Evolutionary conservation across 169 alveolate species (phyloP).

Genomic region (Cryptosporidium viatorum): DNA sequence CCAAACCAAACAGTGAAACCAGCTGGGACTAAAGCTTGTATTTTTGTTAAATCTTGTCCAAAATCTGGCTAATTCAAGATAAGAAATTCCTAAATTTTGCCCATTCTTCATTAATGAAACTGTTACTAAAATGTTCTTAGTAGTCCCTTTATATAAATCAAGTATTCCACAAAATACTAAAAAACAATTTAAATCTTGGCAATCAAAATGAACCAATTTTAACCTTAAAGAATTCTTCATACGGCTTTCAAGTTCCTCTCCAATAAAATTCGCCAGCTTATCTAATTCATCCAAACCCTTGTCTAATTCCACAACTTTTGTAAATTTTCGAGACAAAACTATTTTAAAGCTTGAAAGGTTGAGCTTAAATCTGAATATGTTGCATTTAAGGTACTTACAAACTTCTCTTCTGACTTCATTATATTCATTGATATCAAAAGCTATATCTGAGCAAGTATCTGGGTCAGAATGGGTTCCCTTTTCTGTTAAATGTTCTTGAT

Average conservation of each 20-base stretch:
- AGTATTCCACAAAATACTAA: slow-evolving; percentile 46
- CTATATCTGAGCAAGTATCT: neutral
- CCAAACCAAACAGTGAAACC: slow-evolving; percentile 37
- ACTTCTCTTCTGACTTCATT: slow-evolving; percentile 15
- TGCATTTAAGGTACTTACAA: slow-evolving; percentile 32
- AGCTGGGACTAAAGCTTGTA: neutral
- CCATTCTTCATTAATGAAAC: slow-evolving; percentile 8
- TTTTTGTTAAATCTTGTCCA: slow-evolving; percentile 1
- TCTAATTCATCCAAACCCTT: slow-evolving; percentile 4
- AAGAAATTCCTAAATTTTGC: neutral
- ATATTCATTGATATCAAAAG: neutral
- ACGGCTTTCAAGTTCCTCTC: slow-evolving; percentile 48
- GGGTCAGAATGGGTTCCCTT: neutral
- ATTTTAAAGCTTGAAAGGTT: neutral
- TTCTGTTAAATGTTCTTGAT: neutral
- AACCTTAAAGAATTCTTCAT: neutral
- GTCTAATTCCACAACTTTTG: neutral
- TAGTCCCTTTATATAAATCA: neutral
- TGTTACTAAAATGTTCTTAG: slow-evolving; percentile 30
- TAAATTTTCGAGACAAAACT: slow-evolving; percentile 3
- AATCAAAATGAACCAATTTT: slow-evolving; percentile 39
- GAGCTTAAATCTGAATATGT: slow-evolving; percentile 1
- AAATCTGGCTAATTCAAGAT: neutral
- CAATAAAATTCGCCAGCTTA: slow-evolving; percentile 22
- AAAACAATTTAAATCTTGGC: slow-evolving; percentile 8